These are phyloP conservation scores for Pichia sp. DNA, from an alignment of 1,139 yeast species.

Conservation along the genomic window DNA sequence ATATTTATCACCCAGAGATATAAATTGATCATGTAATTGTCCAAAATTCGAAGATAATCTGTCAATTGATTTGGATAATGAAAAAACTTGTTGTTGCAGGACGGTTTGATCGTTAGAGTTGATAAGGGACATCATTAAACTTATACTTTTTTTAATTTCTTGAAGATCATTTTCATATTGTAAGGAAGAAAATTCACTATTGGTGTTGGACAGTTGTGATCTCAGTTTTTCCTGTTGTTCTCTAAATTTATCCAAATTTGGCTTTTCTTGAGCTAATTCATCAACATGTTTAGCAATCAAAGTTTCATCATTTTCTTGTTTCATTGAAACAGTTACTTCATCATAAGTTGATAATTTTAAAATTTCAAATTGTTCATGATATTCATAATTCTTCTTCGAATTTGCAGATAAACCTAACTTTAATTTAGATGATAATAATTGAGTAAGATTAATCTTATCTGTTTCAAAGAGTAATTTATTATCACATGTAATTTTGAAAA, in stretches of 20 bases:
- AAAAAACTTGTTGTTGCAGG: slow-evolving; percentile 21
- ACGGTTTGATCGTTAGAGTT: slow-evolving; percentile 7
- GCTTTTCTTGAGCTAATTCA: slow-evolving; percentile 4
- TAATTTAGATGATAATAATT: slow-evolving; percentile 27
- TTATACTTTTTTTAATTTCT: slow-evolving; percentile 3
- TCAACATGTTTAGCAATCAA: slow-evolving; percentile 24
- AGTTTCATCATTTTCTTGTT: slow-evolving; percentile 19
- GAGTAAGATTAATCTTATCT: slow-evolving; percentile 40
- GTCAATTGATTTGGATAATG: slow-evolving; percentile 20
- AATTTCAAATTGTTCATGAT: slow-evolving; percentile 52
- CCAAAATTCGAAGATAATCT: slow-evolving; percentile 17
- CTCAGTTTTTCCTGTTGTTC: slow-evolving; percentile 17
- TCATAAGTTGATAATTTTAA: slow-evolving; percentile 50
- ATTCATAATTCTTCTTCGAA: slow-evolving; percentile 33
- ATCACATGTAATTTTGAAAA: slow-evolving; percentile 59
- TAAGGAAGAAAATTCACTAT: neutral
- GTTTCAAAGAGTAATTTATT: slow-evolving; percentile 68
- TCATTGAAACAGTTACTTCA: slow-evolving; percentile 43
- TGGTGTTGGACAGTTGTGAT: slow-evolving; percentile 3
- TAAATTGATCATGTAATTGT: slow-evolving; percentile 15
- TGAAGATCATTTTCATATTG: neutral
- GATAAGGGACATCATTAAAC: neutral
- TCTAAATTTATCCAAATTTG: neutral
- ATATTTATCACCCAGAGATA: slow-evolving; percentile 18
- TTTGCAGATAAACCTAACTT: slow-evolving; percentile 51